Conservation (phyloP, 176 grass and related monocot genomes). For the Cymbopogon citratus region DNA sequence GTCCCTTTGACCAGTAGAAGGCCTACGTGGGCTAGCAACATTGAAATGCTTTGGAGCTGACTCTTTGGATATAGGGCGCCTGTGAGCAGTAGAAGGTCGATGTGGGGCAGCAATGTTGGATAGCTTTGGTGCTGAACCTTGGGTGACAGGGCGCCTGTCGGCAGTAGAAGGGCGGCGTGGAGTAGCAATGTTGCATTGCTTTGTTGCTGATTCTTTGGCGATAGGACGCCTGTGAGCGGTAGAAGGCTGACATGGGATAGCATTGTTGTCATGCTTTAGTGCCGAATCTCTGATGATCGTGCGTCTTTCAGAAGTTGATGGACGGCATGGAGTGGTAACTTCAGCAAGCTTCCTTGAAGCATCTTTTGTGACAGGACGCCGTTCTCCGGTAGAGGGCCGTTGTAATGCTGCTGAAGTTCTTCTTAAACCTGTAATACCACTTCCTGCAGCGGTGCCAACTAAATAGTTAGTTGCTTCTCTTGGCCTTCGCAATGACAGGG, state of each 20-base stretch:
- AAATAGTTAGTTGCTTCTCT: constrained; percentile 30
- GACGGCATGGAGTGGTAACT: constrained; percentile 20
- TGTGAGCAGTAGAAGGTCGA: constrained; percentile 32
- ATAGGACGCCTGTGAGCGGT: constrained; percentile 29
- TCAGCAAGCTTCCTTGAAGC: constrained; percentile 24
- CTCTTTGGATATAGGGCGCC: constrained; percentile 30
- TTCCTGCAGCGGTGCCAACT: constrained; percentile 17
- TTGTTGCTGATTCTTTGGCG: constrained; percentile 18
- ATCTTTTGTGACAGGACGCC: constrained; percentile 21
- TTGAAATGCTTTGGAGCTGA: background rate
- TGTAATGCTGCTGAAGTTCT: constrained; percentile 41
- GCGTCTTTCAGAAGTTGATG: constrained; percentile 33
- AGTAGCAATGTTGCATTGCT: background rate
- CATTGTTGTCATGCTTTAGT: constrained; percentile 38
- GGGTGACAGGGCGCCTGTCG: background rate
- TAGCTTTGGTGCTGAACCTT: background rate
- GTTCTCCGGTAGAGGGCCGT: constrained; percentile 25
- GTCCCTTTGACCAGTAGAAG: constrained; percentile 37
- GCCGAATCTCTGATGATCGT: constrained; percentile 12
- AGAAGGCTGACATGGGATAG: constrained; percentile 22
- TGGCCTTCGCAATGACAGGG: constrained; percentile 38
- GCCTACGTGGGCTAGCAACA: constrained; percentile 21
- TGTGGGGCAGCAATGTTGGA: constrained; percentile 5
- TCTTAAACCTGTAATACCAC: constrained; percentile 26
- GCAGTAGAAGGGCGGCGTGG: constrained; percentile 13